Evolutionary conservation across 257 asterid genomes (phyloP).

Genomic region (Przewalskia tangutica): DNA sequence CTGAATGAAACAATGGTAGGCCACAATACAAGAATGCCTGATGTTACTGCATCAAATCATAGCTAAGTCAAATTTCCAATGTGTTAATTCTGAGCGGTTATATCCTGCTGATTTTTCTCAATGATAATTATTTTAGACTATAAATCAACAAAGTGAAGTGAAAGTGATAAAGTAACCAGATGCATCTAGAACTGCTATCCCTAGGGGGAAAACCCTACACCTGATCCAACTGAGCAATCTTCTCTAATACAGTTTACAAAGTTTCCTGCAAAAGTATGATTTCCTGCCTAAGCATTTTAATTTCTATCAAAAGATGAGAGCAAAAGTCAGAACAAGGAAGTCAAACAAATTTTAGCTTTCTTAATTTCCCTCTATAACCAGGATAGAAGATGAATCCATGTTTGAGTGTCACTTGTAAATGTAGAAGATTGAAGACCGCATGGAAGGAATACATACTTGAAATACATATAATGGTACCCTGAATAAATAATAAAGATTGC

Average conservation of each 20-base stretch:
- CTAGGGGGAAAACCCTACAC: background rate
- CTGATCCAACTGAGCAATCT: background rate
- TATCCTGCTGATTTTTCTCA: background rate
- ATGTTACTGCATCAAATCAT: background rate
- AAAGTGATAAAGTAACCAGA: background rate
- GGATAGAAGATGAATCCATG: background rate
- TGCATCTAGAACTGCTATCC: background rate
- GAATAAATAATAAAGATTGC: background rate
- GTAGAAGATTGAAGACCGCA: background rate
- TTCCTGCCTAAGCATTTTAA: background rate
- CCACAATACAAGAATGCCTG: background rate
- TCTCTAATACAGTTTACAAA: background rate
- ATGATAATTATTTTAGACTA: background rate
- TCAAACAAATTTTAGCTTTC: background rate
- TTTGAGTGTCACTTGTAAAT: background rate
- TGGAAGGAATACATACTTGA: background rate
- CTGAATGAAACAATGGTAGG: background rate
- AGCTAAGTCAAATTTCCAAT: background rate
- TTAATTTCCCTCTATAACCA: background rate
- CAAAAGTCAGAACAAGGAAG: background rate
- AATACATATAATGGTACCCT: background rate
- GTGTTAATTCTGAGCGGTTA: background rate
- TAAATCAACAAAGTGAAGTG: background rate
- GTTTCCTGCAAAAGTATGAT: background rate
- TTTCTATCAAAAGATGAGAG: background rate